Percentiles rank a stretch among this genome's conserved stretches.
These are phyloP conservation scores for Globisporangium spiculum DNA, from an alignment of 352 stramenopile species.

Conservation along the genomic window DNA sequence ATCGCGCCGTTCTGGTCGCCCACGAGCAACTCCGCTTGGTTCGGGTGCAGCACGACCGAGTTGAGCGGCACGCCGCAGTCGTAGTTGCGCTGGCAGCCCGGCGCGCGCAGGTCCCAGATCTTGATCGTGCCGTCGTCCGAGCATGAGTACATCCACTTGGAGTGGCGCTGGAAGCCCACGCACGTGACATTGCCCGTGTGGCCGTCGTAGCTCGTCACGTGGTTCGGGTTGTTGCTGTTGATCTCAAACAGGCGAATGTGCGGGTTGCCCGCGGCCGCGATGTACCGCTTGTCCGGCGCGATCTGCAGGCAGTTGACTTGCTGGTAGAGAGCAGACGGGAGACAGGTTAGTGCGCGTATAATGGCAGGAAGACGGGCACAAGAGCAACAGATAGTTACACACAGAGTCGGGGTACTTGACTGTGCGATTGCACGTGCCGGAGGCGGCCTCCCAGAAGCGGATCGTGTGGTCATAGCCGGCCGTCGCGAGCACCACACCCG, in stretches of 20 bases:
- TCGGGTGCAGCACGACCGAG: constrained; percentile 94
- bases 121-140: constrained; percentile 96
- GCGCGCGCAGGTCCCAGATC: constrained; percentile 92
- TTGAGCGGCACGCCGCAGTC: constrained; percentile 90
- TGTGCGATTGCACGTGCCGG: constrained; percentile 93
- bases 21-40: constrained; percentile 87
- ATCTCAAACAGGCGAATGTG: constrained; percentile 98
- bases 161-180: constrained; percentile 97
- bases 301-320: constrained; percentile 98
- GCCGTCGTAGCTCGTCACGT: constrained; percentile 94
- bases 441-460: constrained; percentile 97
- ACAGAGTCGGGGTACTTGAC: constrained; percentile 95
- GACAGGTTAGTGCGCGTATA: neutral
- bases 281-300: constrained; percentile 96
- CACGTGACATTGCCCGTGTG: constrained; percentile 96
- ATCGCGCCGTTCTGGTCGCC: constrained; percentile 93
- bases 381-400: constrained; percentile 11
- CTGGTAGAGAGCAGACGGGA: constrained; percentile 21
- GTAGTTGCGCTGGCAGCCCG: constrained; percentile 86
- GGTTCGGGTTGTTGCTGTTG: constrained; percentile 94
- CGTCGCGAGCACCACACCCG: constrained; percentile 94
- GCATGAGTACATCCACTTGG: constrained; percentile 97
- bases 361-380: neutral
- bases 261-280: constrained; percentile 96
- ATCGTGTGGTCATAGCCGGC: constrained; percentile 98